Evolutionary conservation across 176 grass and related monocot genomes (phyloP).

Genomic region (Coix lacrymajobi): DNA sequence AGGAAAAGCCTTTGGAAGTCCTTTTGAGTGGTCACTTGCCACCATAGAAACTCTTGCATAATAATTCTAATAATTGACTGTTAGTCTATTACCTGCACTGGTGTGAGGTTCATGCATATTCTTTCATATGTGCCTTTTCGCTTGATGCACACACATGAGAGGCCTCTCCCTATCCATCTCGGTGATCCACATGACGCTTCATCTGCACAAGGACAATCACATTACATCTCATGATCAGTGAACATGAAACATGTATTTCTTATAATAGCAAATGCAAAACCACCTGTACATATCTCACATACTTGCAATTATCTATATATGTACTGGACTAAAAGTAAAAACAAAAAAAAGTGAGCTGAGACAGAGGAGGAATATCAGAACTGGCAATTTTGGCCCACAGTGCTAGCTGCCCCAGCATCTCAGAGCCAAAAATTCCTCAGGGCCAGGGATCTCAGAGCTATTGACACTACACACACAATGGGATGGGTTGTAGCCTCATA

Average conservation of each 20-base stretch:
- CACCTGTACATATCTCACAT: background rate
- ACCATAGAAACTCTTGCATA: background rate
- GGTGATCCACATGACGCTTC: constrained; percentile 87
- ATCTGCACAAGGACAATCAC: constrained; percentile 44
- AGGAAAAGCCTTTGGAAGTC: background rate
- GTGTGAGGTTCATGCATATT: constrained; percentile 90
- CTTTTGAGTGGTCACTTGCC: background rate
- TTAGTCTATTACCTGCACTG: constrained; percentile 52
- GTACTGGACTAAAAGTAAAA: background rate
- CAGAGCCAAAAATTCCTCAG: background rate
- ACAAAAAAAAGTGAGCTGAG: background rate
- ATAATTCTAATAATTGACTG: background rate
- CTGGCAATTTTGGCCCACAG: constrained; percentile 28
- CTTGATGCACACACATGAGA: constrained; percentile 95
- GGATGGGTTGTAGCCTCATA: background rate
- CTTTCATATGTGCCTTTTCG: constrained; percentile 75
- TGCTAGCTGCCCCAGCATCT: constrained; percentile 29
- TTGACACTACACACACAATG: background rate
- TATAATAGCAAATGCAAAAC: background rate
- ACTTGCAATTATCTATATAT: background rate
- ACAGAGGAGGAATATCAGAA: constrained; percentile 8
- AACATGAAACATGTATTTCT: background rate
- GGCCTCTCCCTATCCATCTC: constrained; percentile 92
- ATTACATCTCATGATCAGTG: background rate
- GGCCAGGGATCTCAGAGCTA: background rate